Base-by-base conservation (phyloP, 257 asterid genomes). In the Fraxinus excelsior region DNA sequence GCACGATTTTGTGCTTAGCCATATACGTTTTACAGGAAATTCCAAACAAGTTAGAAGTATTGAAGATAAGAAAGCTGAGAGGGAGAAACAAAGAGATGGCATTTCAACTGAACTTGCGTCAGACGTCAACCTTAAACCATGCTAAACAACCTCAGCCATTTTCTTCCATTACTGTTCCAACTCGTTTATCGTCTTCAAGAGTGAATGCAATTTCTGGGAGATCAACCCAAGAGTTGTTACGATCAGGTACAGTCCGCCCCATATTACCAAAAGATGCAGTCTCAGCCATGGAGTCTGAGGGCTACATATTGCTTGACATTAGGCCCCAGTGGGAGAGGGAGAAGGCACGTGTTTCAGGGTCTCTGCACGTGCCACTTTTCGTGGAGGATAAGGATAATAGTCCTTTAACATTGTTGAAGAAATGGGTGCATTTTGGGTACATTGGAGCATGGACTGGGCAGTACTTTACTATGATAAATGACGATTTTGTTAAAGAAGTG, bases 391-490 rank as follows among this genome's bases (percentile, higher is more conserved):
- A 76, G 90, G 99, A 92, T 78, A 90, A 73, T 25, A 73, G 99
- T 77, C 94, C 89, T 5, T 62, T 94, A 64, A 90, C 97, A 1
- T 73, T 92, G 82, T 72, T 92, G 81, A 94, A 94, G 84, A 94
- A 94, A 12, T 94, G 99, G 99, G 99, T 92, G 11, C 99, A 94
- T 86, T 90, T 92, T 70, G 99, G 97, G 1, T 94, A 94, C 74
- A 91, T 92, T 78, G 97, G 99, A 19, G 80, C 86, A n/a, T 92
- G 97, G 99, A 92, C 97, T 14, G 97, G 99, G 4, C 99, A 92
- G 81, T 81, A 85, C 26, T 90, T 91, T 53, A 94, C 97, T 0
- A 88, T 86, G 95, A 87, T 92, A 0, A 94, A 94, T 78, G 86
- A 90, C 7, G 78, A 72, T 0, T 94, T 92, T 80, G 35, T 90